phyloP scores from a whole-genome alignment of 768 basidiomycete genomes.

The Amanita inopinata region DNA sequence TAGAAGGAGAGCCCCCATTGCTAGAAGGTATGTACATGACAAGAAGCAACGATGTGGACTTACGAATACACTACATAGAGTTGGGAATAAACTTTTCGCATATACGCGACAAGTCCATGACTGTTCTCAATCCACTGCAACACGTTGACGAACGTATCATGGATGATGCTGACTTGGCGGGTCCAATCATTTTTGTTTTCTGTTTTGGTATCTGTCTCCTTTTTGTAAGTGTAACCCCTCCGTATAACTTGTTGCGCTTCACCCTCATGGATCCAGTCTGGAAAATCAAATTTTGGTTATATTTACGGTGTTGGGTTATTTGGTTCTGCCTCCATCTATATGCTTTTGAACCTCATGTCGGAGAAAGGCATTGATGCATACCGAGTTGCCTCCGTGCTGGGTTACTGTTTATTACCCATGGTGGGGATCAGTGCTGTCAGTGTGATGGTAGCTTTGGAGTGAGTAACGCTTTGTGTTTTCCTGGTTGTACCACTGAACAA shows the following conservation, averaged over 20 bases:
- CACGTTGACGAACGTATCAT: slow-evolving; percentile 86
- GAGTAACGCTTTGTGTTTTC: slow-evolving; percentile 23
- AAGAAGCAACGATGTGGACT: background rate
- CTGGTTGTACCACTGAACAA: slow-evolving; percentile 2
- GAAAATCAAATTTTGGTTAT: slow-evolving; percentile 97
- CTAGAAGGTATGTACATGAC: slow-evolving; percentile 61
- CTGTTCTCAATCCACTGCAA: slow-evolving; percentile 88
- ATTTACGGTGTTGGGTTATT: slow-evolving; percentile 98
- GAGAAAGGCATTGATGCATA: slow-evolving; percentile 93
- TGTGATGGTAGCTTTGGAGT: slow-evolving; percentile 85
- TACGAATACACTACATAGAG: slow-evolving; percentile 38
- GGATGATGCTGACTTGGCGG: slow-evolving; percentile 98
- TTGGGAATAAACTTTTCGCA: slow-evolving; percentile 97
- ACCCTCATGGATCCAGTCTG: slow-evolving; percentile 51
- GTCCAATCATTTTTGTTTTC: slow-evolving; percentile 90
- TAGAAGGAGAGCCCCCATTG: slow-evolving; percentile 92
- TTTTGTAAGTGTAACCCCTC: slow-evolving; percentile 49
- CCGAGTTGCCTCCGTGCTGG: slow-evolving; percentile 88
- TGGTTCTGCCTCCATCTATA: slow-evolving; percentile 86
- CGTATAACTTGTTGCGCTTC: background rate
- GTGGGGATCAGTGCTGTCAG: slow-evolving; percentile 88
- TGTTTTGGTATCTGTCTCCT: slow-evolving; percentile 90
- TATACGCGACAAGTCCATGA: slow-evolving; percentile 87
- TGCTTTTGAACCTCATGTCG: slow-evolving; percentile 94
- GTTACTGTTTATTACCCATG: slow-evolving; percentile 95